Evolutionary conservation across 352 stramenopile genomes (phyloP).

Genomic region (Phytophthora pseudosyringae): DNA sequence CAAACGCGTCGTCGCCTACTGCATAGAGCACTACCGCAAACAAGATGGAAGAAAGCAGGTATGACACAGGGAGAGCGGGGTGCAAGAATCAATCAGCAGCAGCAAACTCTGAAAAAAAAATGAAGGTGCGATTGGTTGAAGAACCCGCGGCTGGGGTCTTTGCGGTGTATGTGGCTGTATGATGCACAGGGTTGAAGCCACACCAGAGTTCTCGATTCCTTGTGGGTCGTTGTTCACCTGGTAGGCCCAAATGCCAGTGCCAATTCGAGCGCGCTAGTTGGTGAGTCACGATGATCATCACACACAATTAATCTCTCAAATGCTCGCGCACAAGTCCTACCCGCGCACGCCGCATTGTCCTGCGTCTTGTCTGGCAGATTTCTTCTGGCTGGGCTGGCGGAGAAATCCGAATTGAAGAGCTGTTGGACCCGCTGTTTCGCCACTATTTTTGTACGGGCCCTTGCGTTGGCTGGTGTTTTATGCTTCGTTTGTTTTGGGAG

Average conservation of each 20-base stretch:
- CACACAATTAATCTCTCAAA: not conserved
- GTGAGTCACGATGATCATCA: not conserved
- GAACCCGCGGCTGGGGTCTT: slow-evolving; percentile 3
- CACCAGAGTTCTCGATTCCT: not conserved
- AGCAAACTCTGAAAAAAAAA: slow-evolving; percentile 25
- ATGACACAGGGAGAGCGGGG: slow-evolving; percentile 5
- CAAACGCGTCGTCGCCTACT: slow-evolving; percentile 11
- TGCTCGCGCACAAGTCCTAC: not conserved
- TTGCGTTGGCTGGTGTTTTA: slow-evolving; percentile 33
- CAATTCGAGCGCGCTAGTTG: slow-evolving; percentile 9
- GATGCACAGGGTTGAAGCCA: slow-evolving; percentile 8
- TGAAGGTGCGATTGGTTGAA: slow-evolving; percentile 34
- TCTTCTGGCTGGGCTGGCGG: slow-evolving; percentile 7
- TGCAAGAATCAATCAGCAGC: slow-evolving; percentile 9
- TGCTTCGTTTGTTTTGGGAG: slow-evolving; percentile 39
- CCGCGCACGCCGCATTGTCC: not conserved
- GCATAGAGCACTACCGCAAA: slow-evolving; percentile 20
- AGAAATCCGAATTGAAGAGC: slow-evolving; percentile 32
- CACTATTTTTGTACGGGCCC: slow-evolving; percentile 39
- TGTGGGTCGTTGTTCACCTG: not conserved
- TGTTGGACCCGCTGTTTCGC: slow-evolving; percentile 29
- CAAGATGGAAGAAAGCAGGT: not conserved
- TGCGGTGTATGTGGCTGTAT: slow-evolving; percentile 3
- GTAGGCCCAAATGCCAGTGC: not conserved
- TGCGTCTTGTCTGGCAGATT: slow-evolving; percentile 14